Evolutionary conservation across 2,329 filamentous ascomycete species (phyloP), one percentile per base, ranked within the genome.

Genomic region (Anthostomella pinea): DNA sequence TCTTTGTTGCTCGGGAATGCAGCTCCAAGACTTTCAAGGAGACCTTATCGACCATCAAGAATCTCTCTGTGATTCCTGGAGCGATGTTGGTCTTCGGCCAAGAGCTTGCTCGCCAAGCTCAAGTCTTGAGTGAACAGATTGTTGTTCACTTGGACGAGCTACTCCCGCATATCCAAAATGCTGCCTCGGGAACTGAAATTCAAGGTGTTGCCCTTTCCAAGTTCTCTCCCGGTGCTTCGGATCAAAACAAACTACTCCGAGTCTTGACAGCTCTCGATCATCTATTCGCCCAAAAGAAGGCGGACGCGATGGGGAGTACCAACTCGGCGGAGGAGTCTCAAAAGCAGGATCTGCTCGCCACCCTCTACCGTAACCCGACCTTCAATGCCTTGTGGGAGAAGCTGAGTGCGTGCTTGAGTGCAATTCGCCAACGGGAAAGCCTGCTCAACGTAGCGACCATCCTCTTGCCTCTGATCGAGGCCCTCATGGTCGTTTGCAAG

Each of bases 401-500:
- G 64, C 72, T 98, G 30, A 95, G 93, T 60, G 81, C 85, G 23
- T 97, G 91, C 59, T 73, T 98, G 36, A 81, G 79, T 39, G 85
- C 87, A 7, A 96, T 98, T 51, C 85, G 88, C 33, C 80, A 94
- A 62, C 86, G 90, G 39, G 90, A 95, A 59, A 94, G 88, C 59
- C 93, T 97, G 83, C 80, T 97, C 57, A 96, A 95, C 55, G 90
- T 98, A 38, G 94, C 93, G 19, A 97, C 91, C 1, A 97, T 97
- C 46, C 75, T 98, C 17, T 72, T 97, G 22, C 93, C 93, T 19
- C 71, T 98, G 19, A 96, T 98, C 43, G 93, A 98, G 64, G 88
- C 90, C 5, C 72, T 98, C 44, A 98, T 98, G 93, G 93, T 98
- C 35, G 90, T 98, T 18, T 98, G 94, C 76, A 98, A 97, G 72